phyloP scores from a whole-genome alignment of 202 grass and related monocot genomes.

The Dendrocalamus latiflorus region DNA sequence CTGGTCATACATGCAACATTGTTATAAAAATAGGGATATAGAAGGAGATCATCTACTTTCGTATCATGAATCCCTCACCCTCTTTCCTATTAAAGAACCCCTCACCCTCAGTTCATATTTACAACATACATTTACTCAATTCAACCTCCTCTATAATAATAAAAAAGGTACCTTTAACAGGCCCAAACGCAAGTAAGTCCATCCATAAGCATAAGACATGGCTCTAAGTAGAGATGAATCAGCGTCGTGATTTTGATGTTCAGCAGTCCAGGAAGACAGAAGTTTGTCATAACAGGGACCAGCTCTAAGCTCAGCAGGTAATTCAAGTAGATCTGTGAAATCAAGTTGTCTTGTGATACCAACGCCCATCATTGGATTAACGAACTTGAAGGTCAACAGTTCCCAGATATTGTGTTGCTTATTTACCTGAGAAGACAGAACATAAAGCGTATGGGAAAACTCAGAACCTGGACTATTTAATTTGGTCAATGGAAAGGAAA shows the following conservation, averaged over 20 bases:
- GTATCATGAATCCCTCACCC: neutral
- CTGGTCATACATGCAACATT: neutral
- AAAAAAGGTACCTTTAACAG: slow-evolving; percentile 69
- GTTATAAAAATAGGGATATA: neutral
- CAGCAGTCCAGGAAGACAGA: slow-evolving; percentile 65
- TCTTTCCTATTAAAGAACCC: neutral
- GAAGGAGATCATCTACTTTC: neutral
- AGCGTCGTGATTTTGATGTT: slow-evolving; percentile 45
- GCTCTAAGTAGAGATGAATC: slow-evolving; percentile 72
- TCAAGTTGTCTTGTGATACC: slow-evolving; percentile 85
- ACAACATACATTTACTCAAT: neutral
- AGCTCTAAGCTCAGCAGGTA: slow-evolving; percentile 74
- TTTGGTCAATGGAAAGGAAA: slow-evolving; percentile 10
- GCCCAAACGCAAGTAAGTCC: slow-evolving; percentile 73
- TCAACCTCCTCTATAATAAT: neutral
- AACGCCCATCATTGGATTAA: slow-evolving; percentile 73
- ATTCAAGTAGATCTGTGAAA: slow-evolving; percentile 72
- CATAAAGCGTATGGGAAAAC: slow-evolving; percentile 13
- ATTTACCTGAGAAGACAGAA: slow-evolving; percentile 33
- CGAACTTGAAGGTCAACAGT: slow-evolving; percentile 70
- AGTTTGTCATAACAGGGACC: slow-evolving; percentile 60
- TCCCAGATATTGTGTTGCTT: slow-evolving; percentile 43
- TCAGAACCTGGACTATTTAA: neutral
- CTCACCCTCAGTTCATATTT: neutral
- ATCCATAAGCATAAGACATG: slow-evolving; percentile 72